Conservation (phyloP, 148 eudicot genomes). For the Camellia sinensis region DNA sequence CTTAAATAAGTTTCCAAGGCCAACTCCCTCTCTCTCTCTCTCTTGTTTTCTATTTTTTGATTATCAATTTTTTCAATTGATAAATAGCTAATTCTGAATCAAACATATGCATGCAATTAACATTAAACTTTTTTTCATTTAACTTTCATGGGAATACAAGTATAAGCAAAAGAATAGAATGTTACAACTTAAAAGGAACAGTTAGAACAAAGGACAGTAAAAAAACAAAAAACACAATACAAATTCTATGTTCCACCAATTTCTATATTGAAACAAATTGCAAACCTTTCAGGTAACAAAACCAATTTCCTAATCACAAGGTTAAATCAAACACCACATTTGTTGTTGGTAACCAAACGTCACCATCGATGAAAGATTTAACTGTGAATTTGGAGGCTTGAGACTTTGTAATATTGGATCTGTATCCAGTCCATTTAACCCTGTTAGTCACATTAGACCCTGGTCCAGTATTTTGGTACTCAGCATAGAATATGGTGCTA, state of each 20-base stretch:
- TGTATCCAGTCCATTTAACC: constrained; percentile 63
- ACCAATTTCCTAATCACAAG: constrained; percentile 2
- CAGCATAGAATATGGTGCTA: constrained; percentile 50
- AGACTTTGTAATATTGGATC: constrained; percentile 31
- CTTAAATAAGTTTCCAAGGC: too few relatives aligned
- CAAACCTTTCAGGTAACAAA: not conserved
- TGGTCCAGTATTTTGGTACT: constrained; percentile 55
- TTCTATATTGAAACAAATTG: not conserved
- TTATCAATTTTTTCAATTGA: too few relatives aligned
- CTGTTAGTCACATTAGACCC: constrained; percentile 41
- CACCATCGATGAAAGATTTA: constrained; percentile 39
- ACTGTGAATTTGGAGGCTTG: constrained; percentile 58
- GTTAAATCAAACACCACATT: constrained; percentile 36
- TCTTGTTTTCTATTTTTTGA: too few relatives aligned
- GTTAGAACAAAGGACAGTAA: not conserved
- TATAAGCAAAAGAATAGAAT: not conserved
- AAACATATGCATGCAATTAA: too few relatives aligned
- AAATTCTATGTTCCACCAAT: not conserved
- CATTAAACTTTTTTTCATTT: not conserved
- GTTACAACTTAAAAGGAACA: not conserved
- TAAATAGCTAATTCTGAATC: too few relatives aligned
- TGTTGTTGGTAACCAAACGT: constrained; percentile 34
- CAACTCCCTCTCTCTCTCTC: too few relatives aligned
- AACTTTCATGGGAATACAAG: not conserved
- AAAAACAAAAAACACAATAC: not conserved